Percentiles rank a stretch among this genome's conserved stretches.
phyloP scores from a whole-genome alignment of 2,329 filamentous ascomycete species.

The Pseudogymnoascus sp. region DNA sequence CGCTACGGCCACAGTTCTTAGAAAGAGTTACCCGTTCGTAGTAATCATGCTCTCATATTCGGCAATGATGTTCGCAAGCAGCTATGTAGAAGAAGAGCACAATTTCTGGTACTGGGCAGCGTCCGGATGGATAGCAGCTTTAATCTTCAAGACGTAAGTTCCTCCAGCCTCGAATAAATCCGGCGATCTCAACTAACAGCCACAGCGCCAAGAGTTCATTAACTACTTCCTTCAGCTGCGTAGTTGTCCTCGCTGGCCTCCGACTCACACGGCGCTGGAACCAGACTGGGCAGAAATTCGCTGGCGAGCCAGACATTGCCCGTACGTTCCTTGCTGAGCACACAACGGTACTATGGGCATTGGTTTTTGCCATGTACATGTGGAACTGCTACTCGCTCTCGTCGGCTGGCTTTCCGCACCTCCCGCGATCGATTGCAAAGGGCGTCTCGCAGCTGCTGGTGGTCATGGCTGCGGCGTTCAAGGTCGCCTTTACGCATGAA shows the following conservation, averaged over 20 bases:
- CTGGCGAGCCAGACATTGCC: constrained; percentile 81
- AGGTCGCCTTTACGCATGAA: constrained; percentile 76
- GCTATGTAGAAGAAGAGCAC: constrained; percentile 96
- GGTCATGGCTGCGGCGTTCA: constrained; percentile 66
- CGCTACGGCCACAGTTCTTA: constrained; percentile 28
- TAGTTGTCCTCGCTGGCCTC: constrained; percentile 50
- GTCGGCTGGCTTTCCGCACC: constrained; percentile 19
- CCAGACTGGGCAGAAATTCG: constrained; percentile 92
- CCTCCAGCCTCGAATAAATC: background rate
- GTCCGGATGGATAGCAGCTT: constrained; percentile 56
- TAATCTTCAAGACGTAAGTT: constrained; percentile 38
- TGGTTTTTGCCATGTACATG: constrained; percentile 63
- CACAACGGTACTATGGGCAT: constrained; percentile 61
- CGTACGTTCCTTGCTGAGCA: constrained; percentile 58
- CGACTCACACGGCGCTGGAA: constrained; percentile 78
- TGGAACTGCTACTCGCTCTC: constrained; percentile 31
- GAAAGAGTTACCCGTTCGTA: constrained; percentile 29
- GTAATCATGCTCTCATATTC: constrained; percentile 57
- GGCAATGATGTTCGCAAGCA: constrained; percentile 94
- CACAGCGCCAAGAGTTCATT: constrained; percentile 15
- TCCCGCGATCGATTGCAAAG: constrained; percentile 23
- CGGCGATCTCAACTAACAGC: constrained; percentile 17
- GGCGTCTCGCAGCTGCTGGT: constrained; percentile 34
- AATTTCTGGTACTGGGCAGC: constrained; percentile 96
- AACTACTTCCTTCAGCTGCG: constrained; percentile 17